Conservation (phyloP, 2,329 filamentous ascomycete species). For the Aschersonia sp. region DNA sequence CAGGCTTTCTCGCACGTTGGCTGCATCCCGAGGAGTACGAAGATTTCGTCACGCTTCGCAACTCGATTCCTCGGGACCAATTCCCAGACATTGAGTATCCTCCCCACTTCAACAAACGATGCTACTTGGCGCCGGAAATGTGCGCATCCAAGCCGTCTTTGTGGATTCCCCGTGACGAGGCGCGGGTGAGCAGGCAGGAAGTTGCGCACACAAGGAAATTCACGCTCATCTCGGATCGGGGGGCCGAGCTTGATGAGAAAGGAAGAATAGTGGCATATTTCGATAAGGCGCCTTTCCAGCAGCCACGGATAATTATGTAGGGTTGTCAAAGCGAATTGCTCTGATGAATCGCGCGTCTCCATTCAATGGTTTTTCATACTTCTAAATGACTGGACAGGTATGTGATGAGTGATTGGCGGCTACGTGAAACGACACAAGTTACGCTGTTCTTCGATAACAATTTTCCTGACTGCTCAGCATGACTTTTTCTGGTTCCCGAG, state of each 20-base stretch:
- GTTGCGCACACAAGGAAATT: conserved; percentile 55
- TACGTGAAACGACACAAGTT: too few relatives aligned
- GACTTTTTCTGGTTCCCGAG: too few relatives aligned
- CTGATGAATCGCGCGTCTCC: background rate
- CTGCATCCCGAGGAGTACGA: conserved; percentile 65
- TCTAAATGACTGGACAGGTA: too few relatives aligned
- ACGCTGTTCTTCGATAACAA: too few relatives aligned
- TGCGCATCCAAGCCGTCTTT: conserved; percentile 51
- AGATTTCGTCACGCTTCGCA: conserved; percentile 57
- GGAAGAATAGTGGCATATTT: conserved; percentile 20
- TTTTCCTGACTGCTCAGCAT: too few relatives aligned
- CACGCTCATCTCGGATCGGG: conserved; percentile 60
- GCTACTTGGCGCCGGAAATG: conserved; percentile 51
- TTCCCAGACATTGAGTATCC: conserved; percentile 29
- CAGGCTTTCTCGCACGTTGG: conserved; percentile 50
- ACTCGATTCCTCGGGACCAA: conserved; percentile 47
- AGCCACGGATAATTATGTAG: conserved; percentile 24
- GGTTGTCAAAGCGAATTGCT: background rate
- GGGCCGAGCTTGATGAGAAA: conserved; percentile 17
- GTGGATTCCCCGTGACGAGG: conserved; percentile 71
- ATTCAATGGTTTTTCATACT: too few relatives aligned
- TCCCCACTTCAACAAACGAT: conserved; percentile 32
- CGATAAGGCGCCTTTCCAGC: conserved; percentile 22
- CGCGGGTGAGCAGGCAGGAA: conserved; percentile 66
- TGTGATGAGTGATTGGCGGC: too few relatives aligned